Conservation (phyloP, 306 rosid species). For the Medicago lupulina region DNA sequence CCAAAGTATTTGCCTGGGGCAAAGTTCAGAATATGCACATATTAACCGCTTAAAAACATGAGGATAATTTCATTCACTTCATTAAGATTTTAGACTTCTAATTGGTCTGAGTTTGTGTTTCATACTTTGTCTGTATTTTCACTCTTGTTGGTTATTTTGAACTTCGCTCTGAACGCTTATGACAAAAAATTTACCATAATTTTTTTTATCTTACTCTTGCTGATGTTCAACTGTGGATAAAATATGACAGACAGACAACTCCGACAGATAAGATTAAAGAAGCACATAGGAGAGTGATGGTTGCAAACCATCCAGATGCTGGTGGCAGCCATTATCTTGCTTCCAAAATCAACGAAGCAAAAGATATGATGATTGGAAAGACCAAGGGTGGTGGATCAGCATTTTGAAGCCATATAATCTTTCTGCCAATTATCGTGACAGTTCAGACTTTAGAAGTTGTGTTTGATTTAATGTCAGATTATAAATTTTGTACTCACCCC, state of each 20-base stretch:
- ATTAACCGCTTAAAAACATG: background rate
- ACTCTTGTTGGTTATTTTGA: slow-evolving; percentile 1
- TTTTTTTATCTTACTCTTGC: slow-evolving; percentile 13
- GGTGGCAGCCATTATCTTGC: slow-evolving; percentile 99
- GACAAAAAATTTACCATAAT: background rate
- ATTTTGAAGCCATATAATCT: slow-evolving; percentile 53
- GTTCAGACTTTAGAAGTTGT: background rate
- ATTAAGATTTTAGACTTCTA: slow-evolving; percentile 25
- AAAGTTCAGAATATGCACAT: background rate
- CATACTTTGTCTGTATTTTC: slow-evolving; percentile 7
- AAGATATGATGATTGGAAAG: slow-evolving; percentile 74
- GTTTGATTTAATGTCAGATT: slow-evolving; percentile 4
- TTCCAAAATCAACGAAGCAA: slow-evolving; percentile 93
- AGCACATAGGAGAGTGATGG: slow-evolving; percentile 96
- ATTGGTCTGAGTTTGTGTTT: background rate
- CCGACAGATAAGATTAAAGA: slow-evolving; percentile 75
- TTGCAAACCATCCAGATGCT: slow-evolving; percentile 96
- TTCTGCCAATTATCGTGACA: slow-evolving; percentile 19
- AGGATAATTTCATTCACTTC: background rate
- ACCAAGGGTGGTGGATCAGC: slow-evolving; percentile 73
- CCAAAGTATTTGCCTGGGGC: background rate
- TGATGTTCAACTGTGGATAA: slow-evolving; percentile 31
- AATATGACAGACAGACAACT: slow-evolving; percentile 58
- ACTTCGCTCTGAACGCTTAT: background rate
- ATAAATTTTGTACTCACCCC: slow-evolving; percentile 15